Percentiles rank a stretch among this genome's conserved stretches.
Evolutionary conservation across 2,329 filamentous ascomycete genomes (phyloP).

Genomic region (Didymella segeticola): DNA sequence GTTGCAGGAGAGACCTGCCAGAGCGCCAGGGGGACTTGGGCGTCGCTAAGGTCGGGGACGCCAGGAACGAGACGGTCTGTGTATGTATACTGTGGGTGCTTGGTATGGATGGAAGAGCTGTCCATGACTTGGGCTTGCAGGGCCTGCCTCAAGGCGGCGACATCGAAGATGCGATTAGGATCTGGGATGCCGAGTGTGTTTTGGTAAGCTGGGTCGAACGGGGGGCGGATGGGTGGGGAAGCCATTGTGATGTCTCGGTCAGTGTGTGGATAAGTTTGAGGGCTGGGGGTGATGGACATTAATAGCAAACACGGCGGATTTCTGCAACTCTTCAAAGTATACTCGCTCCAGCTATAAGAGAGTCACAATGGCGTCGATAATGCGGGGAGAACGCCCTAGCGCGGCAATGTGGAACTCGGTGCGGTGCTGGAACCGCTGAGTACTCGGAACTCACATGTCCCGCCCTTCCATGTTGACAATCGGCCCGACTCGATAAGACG

Average conservation of each 20-base stretch:
- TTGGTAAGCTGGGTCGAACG: slow-evolving; percentile 6
- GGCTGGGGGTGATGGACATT: background rate
- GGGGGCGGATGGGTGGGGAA: background rate
- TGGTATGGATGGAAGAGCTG: background rate
- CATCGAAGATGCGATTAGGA: background rate
- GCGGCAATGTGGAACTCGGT: too few species aligned
- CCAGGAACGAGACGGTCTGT: background rate
- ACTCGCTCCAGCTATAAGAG: too few species aligned
- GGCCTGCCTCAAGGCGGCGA: background rate
- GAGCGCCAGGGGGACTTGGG: background rate
- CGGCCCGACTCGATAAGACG: background rate
- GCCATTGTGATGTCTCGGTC: background rate
- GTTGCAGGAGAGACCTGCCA: background rate
- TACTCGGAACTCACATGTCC: background rate
- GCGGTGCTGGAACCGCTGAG: background rate
- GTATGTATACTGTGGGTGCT: background rate
- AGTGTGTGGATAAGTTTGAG: background rate
- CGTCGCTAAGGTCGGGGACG: background rate
- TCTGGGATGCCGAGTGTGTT: background rate
- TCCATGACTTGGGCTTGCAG: background rate
- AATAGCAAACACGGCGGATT: too few species aligned
- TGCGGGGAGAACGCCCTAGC: too few species aligned
- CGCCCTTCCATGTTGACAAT: background rate
- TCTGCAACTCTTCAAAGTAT: too few species aligned
- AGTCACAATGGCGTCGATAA: too few species aligned